Base-by-base conservation (phyloP, 106 monocot species). In the Acanthochlamys bracteata region DNA sequence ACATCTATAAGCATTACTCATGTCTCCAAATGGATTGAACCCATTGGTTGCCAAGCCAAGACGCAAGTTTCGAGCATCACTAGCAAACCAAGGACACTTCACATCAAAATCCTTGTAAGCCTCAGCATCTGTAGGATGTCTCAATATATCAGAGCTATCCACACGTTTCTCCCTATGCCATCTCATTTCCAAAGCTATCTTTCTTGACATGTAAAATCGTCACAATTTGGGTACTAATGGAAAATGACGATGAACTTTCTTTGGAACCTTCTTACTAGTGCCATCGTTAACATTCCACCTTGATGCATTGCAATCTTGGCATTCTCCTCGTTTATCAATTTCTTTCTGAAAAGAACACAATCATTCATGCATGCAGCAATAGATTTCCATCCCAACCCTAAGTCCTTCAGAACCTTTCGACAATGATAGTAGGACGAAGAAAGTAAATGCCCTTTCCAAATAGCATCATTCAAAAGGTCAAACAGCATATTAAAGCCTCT, bases 121-220 rank as follows among this genome's bases (percentile, higher is more conserved):
- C 13, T 45, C 43, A 45, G 68, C 53, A 57, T 75, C 68, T 16
- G 55, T 7, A 17, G 63, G 61, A 69, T 75, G 75, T 16, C 60
- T 45, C 13, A 45, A 53, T 20, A 51, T 11, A 0, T 52, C 12
- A n/a, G 42, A 53, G 42, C 64, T 42, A 24, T 56, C 25, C 7
- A 7, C n/a, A 24, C 20, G 54, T 19, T 53, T 41, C 10, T 75
- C 42, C 12, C 55, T 7, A 57, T 68, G 69, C 52, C 69, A 75
- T 10, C 41, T 41, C 63, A 75, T 56, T 4, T 62, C 13, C 7
- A 23, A 39, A 39, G 66, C 33, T 11, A 19, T 60, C 0, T 67
- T 24, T 7, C 11, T 23, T 40, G 59, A 9, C 41, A 53, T 64
- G 56, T 8, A 42, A 72, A 23, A 65, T 41, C 42, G 64, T 42